Evolutionary conservation across 805 yeast genomes (phyloP).

Genomic region (Yarrowia sp.): DNA sequence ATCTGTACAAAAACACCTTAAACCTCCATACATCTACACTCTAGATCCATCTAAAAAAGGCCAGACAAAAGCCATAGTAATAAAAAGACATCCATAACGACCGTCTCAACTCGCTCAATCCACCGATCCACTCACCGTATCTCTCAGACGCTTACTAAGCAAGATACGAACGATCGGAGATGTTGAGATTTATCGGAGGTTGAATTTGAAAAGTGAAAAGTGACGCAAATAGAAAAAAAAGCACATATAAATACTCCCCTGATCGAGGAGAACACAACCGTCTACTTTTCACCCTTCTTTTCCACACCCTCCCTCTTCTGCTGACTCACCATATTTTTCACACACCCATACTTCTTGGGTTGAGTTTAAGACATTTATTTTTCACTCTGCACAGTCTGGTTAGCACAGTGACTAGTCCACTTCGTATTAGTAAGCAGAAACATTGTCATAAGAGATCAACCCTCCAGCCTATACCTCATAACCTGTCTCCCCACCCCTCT

Average conservation of each 20-base stretch:
- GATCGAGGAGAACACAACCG: too few species aligned
- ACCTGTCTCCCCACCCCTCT: not conserved
- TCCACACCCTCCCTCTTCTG: too few species aligned
- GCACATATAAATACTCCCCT: not conserved
- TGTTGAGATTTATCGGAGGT: not conserved
- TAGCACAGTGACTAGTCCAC: too few species aligned
- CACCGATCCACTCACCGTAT: not conserved
- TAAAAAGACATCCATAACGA: too few species aligned
- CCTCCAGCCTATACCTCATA: too few species aligned
- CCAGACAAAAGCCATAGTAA: too few species aligned
- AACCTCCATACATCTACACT: too few species aligned
- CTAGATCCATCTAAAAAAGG: too few species aligned
- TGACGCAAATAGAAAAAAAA: not conserved
- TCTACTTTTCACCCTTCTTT: too few species aligned
- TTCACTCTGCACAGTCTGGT: not conserved
- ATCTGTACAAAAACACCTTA: too few species aligned
- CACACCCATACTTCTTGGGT: not conserved
- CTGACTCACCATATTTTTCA: not conserved
- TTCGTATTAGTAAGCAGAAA: too few species aligned
- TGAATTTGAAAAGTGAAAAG: not conserved
- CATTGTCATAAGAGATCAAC: too few species aligned
- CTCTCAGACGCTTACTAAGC: not conserved
- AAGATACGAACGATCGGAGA: not conserved
- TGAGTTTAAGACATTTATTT: slow-evolving; percentile 12
- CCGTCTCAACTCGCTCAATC: not conserved